phyloP scores from a whole-genome alignment of 371 early-diverging fungal species.

The Syncephalastrum monosporum region DNA sequence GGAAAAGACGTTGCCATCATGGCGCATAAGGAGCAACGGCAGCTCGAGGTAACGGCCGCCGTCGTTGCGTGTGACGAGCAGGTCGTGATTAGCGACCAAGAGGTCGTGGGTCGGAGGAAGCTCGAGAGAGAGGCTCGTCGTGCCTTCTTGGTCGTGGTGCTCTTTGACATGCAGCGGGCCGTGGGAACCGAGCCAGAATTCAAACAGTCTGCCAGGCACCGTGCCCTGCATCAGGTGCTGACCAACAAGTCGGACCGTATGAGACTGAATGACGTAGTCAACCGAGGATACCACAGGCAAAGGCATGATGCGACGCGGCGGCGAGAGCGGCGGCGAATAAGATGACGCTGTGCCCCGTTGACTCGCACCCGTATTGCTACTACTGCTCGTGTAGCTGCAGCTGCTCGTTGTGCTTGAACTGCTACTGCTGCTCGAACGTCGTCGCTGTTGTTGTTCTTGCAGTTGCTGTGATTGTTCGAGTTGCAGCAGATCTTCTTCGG shows the following conservation, averaged over 20 bases:
- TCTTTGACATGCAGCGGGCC: constrained; percentile 25
- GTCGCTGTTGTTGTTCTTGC: not conserved
- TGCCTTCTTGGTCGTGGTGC: constrained; percentile 10
- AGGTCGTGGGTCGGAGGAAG: constrained; percentile 33
- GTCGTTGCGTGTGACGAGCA: constrained; percentile 25
- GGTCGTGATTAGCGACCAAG: constrained; percentile 27
- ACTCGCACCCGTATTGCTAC: too few species aligned
- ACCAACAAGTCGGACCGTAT: constrained; percentile 28
- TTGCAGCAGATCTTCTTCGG: constrained; percentile 3
- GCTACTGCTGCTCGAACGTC: not conserved
- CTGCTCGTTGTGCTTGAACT: too few species aligned
- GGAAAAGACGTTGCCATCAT: constrained; percentile 41
- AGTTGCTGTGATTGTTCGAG: constrained; percentile 8
- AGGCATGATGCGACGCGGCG: constrained; percentile 40
- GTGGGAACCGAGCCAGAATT: constrained; percentile 44
- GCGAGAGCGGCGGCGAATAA: constrained; percentile 35
- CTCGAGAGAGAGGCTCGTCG: constrained; percentile 12
- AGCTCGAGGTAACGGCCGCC: constrained; percentile 36
- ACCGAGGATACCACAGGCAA: constrained; percentile 32
- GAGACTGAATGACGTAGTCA: constrained; percentile 20
- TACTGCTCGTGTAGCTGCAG: too few species aligned
- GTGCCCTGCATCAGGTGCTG: constrained; percentile 28
- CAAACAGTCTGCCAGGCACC: constrained; percentile 21
- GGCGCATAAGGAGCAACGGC: constrained; percentile 34
- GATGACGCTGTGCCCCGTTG: too few species aligned